Conservation (phyloP, 768 basidiomycete species). For the Amanita polypyramis region DNA sequence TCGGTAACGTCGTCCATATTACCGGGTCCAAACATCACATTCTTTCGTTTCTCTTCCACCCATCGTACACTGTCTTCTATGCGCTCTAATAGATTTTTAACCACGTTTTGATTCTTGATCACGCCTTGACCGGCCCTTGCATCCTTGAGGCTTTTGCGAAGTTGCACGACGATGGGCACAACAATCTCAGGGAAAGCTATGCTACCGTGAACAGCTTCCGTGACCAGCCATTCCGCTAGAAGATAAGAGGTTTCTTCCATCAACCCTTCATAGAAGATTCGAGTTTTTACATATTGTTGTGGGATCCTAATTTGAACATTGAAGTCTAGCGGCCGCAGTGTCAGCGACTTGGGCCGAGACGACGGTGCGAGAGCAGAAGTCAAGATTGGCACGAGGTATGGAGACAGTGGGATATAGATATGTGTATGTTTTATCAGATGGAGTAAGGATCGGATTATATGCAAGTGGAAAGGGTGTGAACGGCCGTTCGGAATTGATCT, state of each 20-base stretch:
- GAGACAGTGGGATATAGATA: constrained; percentile 79
- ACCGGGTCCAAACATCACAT: constrained; percentile 67
- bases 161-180: constrained; percentile 62
- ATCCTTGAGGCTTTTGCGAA: constrained; percentile 68
- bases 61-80: constrained; percentile 77
- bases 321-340: constrained; percentile 82
- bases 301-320: constrained; percentile 83
- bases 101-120: constrained; percentile 45
- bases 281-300: constrained; percentile 80
- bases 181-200: constrained; percentile 92
- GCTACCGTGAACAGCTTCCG: constrained; percentile 60
- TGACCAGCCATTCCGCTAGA: constrained; percentile 75
- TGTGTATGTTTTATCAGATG: constrained; percentile 77
- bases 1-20: constrained; percentile 54
- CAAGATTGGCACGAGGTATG: constrained; percentile 82
- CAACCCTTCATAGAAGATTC: constrained; percentile 73
- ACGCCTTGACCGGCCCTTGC: constrained; percentile 28
- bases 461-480: constrained; percentile 92
- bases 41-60: constrained; percentile 62
- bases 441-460: constrained; percentile 80
- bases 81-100: constrained; percentile 79
- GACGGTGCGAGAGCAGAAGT: constrained; percentile 59
- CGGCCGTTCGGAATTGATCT: constrained; percentile 87
- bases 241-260: constrained; percentile 74
- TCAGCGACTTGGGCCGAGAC: constrained; percentile 71